These are phyloP conservation scores for Penicillium sclerotiorum DNA, from an alignment of 2,329 filamentous ascomycete genomes.

Conservation along the genomic window DNA sequence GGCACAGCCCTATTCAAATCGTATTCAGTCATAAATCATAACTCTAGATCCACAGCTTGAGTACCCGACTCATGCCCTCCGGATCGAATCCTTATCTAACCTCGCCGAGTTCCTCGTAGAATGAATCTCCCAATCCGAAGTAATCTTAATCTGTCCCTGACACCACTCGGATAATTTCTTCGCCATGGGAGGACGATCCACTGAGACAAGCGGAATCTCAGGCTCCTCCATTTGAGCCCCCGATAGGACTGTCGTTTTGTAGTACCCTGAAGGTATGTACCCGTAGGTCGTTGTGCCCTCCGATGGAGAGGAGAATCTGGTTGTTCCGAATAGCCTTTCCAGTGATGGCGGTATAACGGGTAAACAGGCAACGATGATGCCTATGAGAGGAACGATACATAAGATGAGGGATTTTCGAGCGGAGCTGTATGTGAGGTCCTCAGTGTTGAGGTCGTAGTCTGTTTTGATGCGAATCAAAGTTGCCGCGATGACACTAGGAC, in stretches of 20 bases:
- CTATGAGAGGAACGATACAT: slow-evolving; percentile 11
- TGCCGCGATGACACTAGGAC: slow-evolving; percentile 15
- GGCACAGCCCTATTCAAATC: neutral
- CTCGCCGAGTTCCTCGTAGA: slow-evolving; percentile 24
- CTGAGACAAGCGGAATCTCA: slow-evolving; percentile 16
- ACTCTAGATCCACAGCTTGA: neutral
- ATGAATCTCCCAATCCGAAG: slow-evolving; percentile 29
- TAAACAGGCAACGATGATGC: slow-evolving; percentile 21
- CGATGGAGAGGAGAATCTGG: slow-evolving; percentile 3
- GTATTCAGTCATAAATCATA: neutral
- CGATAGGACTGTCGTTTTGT: slow-evolving; percentile 15
- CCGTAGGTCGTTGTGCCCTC: neutral
- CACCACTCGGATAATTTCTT: slow-evolving; percentile 20
- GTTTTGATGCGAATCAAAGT: slow-evolving; percentile 15
- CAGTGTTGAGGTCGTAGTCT: slow-evolving; percentile 7
- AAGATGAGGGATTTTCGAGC: slow-evolving; percentile 18
- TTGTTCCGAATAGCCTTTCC: slow-evolving; percentile 4
- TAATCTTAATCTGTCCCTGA: slow-evolving; percentile 24
- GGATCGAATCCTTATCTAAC: slow-evolving; percentile 19
- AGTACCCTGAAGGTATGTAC: slow-evolving; percentile 7
- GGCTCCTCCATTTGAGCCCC: slow-evolving; percentile 10
- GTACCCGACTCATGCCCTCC: slow-evolving; percentile 4
- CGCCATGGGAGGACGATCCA: slow-evolving; percentile 9
- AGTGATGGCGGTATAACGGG: slow-evolving; percentile 14
- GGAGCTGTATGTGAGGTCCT: slow-evolving; percentile 14